Evolutionary conservation across 1,284 basidiomycete genomes (phyloP).

Genomic region (Ustilago crameri): DNA sequence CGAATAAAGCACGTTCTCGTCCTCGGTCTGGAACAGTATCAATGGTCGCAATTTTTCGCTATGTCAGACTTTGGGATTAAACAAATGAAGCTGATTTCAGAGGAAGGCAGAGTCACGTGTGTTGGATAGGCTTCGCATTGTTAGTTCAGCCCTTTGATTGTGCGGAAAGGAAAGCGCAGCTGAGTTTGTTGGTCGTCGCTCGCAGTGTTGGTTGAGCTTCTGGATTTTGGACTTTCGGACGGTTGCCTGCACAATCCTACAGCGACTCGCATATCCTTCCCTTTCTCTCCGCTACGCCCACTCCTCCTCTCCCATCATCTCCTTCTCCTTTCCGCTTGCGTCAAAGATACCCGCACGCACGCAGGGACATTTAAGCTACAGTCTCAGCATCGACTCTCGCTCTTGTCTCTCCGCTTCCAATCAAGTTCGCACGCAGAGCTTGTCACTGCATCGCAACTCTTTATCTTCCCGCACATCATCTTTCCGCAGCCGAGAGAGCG

Average conservation of each 20-base stretch:
- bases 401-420: no score
- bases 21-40: no score
- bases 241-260: background rate
- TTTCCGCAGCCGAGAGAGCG: no score
- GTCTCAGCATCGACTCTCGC: background rate
- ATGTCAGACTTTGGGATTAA: no score
- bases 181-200: background rate
- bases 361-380: no score
- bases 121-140: background rate
- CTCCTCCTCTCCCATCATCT: background rate
- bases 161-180: background rate
- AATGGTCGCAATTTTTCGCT: no score
- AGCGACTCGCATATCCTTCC: background rate
- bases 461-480: no score
- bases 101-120: background rate
- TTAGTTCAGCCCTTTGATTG: background rate
- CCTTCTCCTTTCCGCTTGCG: background rate
- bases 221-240: background rate
- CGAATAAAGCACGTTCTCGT: no score
- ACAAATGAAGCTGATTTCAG: no score
- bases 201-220: background rate
- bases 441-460: no score
- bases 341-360: constrained; percentile 1
- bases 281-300: background rate
- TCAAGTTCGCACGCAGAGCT: no score